A percentile compares a stretch with the other conserved stretches of the same genome.
These are phyloP conservation scores for Arthrobotrys iridis DNA, from an alignment of 2,329 filamentous ascomycete species.

Conservation along the genomic window DNA sequence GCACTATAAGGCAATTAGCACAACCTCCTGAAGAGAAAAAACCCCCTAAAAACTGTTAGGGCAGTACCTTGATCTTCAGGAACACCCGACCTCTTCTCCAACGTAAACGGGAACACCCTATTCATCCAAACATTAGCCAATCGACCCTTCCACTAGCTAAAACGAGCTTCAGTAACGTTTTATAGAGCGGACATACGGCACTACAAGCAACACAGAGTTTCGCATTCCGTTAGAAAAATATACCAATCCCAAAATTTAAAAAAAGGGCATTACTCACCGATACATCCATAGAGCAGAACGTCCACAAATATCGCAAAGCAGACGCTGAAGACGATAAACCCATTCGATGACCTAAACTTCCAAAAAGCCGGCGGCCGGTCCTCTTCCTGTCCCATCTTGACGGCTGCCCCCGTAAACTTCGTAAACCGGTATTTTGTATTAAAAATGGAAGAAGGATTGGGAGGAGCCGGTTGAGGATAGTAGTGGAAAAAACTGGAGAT, in stretches of 20 bases:
- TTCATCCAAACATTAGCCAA: not conserved
- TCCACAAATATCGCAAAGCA: constrained; percentile 53
- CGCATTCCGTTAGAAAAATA: constrained; percentile 3
- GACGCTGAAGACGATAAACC: constrained; percentile 52
- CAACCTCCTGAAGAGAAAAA: not conserved
- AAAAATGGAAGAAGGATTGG: not conserved
- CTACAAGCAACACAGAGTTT: constrained; percentile 16
- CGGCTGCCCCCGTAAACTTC: not conserved
- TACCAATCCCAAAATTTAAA: not conserved
- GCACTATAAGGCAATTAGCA: constrained; percentile 20
- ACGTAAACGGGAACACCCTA: constrained; percentile 53
- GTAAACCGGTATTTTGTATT: too few species aligned
- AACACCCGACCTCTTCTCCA: constrained; percentile 42
- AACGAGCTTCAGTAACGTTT: not conserved
- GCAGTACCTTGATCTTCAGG: constrained; percentile 46
- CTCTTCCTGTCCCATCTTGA: constrained; percentile 35
- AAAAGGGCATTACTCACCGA: constrained; percentile 22
- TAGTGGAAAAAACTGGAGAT: constrained; percentile 6
- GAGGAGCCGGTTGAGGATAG: not conserved
- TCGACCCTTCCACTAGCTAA: not conserved
- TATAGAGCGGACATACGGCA: constrained; percentile 38
- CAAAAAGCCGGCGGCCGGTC: constrained; percentile 47
- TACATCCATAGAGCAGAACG: constrained; percentile 52
- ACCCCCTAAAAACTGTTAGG: not conserved
- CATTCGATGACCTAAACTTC: constrained; percentile 50